Evolutionary conservation across 1,284 basidiomycete genomes (phyloP), one percentile per base, ranked within the genome.

Genomic region (Cystobasidiaceae sp.): DNA sequence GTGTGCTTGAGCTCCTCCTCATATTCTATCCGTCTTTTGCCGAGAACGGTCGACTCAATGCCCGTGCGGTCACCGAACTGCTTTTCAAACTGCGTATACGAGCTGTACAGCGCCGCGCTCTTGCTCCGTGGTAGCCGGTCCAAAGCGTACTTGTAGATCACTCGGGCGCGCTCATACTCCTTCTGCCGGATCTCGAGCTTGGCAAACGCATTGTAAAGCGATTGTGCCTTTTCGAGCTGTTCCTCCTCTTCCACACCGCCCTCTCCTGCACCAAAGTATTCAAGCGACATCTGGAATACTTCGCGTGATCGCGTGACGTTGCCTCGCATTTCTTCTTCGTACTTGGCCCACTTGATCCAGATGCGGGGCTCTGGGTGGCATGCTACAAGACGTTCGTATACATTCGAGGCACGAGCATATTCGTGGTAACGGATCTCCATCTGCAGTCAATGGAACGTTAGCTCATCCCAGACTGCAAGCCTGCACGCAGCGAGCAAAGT

Each of bases 141-240:
- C 7, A 99, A 81, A 17, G 93, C 94, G 75, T 97, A 98, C 90
- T 97, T 97, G 81, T 96, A 98, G 71, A 98, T 97, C 28, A 94
- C 91, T 60, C 96, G 81, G 2, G 96, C 94, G 43, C 96, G 86
- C 66, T 98, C 96, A 78, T 86, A 96, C 79, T 98, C 94, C 78
- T 97, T 97, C 73, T 91, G 75, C 49, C 94, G 81, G 8, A 86
- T 96, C 80, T 98, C 96, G 93, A 98, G 97, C 80, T 92, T 93
- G 0, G 93, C 94, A 78, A 98, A 98, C 0, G 91, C 88, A 60
- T 85, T 89, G 76, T 97, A 99, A 13, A 98, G 91, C 17, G 86
- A 89, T 76, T 99, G 94, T 2, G 93, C 93, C 78, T 93, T 94
- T 77, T 97, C 94, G 27, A 98, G 86, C 75, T 97, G 89, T 75